A percentile compares a stretch with the other conserved stretches of the same genome.
Evolutionary conservation across 108 stramenopile species (phyloP).

Genomic region (Aurantiochytrium sp.): DNA sequence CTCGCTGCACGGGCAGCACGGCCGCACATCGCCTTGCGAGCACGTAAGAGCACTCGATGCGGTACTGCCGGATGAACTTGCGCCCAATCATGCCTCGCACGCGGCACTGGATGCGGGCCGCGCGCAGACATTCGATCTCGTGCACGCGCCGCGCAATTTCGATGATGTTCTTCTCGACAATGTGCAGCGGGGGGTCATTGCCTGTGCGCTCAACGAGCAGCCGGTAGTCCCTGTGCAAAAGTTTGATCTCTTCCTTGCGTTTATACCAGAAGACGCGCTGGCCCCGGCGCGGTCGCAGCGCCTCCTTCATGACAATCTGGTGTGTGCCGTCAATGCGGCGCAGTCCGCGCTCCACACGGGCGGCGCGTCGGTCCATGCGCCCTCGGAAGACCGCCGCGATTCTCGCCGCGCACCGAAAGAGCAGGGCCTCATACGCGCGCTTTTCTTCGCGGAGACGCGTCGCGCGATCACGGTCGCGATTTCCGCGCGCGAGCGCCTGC

Average conservation of each 20-base stretch:
- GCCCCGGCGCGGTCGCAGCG: not conserved
- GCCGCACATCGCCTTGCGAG: not conserved
- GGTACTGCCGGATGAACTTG: constrained; percentile 17
- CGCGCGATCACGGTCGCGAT: not conserved
- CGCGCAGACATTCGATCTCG: not conserved
- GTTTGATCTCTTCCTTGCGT: not conserved
- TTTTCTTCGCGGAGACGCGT: not conserved
- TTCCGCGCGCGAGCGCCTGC: constrained; percentile 1
- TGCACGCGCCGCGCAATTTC: not conserved
- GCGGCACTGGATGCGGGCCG: not conserved
- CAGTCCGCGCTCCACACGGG: constrained; percentile 1
- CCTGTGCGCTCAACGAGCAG: not conserved
- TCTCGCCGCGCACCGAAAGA: not conserved
- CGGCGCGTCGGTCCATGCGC: not conserved
- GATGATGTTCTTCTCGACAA: constrained; percentile 17
- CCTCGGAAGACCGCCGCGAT: not conserved
- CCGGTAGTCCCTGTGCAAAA: not conserved
- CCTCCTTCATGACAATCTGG: not conserved
- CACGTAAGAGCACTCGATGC: not conserved
- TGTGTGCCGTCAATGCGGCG: not conserved
- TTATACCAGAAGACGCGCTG: constrained; percentile 33
- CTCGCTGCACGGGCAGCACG: not conserved
- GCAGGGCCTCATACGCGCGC: not conserved
- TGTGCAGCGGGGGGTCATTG: not conserved
- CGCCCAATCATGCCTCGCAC: constrained; percentile 25